Evolutionary conservation across 2,329 filamentous ascomycete genomes (phyloP), one percentile per base, ranked within the genome.

Genomic region (Fusarium phyllophilum): DNA sequence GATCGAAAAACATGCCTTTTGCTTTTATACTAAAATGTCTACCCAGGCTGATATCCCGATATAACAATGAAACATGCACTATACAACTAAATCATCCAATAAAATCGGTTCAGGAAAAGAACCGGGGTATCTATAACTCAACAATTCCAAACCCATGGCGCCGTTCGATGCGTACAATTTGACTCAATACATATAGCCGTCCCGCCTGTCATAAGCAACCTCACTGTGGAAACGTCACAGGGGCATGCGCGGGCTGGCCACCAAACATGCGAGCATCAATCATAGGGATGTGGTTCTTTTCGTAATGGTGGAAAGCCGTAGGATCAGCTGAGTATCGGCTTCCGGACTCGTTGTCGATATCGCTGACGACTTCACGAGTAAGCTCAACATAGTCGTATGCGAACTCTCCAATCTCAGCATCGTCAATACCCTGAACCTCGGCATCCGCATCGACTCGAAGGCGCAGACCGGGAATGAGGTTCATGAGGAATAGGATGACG

Each of bases 341-440:
- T 13, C 78, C 82, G 11, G 79, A 81, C 61, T 87, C 85, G 69
- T 81, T 83, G 24, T 87, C 85, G 14, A 84, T 80, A 49, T 86
- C 86, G 68, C 84, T 86, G 55, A 87, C 78, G 44, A 87, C 84
- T 77, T 87, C 86, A 41, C 93, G 87, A 26, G 89, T 92, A 74
- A 96, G 86, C 86, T 97, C 94, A 74, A 97, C 94, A 78, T 97
- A 97, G 82, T 97, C 95, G 82, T 97, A 97, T n/a, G 94, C 95
- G 81, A 96, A 97, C 85, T 97, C 95, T 81, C 95, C 95, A 79
- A 97, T 94, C 83, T 97, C 94, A 31, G 93, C 91, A 78, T 97
- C 95, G 78, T 97, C 94, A 68, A 97, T 95, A 75, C 94, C 94
- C 46, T 94, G 85, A 58, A 95, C 91, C 82, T 97, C 94, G 42